A percentile compares a stretch with the other conserved stretches of the same genome.
These are phyloP conservation scores for Meyerozyma elateridarum DNA, from an alignment of 1,139 yeast species.

Conservation along the genomic window DNA sequence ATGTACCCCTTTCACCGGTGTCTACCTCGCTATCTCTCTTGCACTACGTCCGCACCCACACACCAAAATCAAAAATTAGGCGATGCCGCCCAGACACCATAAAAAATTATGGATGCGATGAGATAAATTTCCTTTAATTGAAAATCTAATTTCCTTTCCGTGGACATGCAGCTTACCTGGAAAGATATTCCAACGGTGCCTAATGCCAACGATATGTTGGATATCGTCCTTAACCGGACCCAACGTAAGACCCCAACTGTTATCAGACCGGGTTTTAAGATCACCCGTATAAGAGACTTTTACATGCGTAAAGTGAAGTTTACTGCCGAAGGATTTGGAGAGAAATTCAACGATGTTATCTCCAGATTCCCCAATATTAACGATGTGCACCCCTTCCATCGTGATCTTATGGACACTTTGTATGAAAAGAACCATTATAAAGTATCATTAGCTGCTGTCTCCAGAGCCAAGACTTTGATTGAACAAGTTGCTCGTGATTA, in stretches of 20 bases:
- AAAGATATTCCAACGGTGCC: conserved; percentile 97
- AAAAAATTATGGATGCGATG: conserved; percentile 5
- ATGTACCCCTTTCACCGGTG: background rate
- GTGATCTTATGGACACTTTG: conserved; percentile 95
- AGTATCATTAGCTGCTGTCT: conserved; percentile 92
- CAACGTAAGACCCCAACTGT: conserved; percentile 99
- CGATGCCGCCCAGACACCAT: conserved; percentile 4
- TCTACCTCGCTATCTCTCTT: background rate
- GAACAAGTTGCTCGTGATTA: conserved; percentile 97
- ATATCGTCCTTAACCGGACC: conserved; percentile 92
- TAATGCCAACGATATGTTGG: conserved; percentile 86
- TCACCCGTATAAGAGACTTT: conserved; percentile 94
- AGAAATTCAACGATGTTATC: conserved; percentile 80
- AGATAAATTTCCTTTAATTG: conserved; percentile 1
- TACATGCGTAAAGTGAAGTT: conserved; percentile 96
- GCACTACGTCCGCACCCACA: background rate
- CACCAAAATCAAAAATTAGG: conserved; percentile 1
- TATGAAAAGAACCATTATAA: conserved; percentile 98
- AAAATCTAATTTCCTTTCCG: too few relatives aligned
- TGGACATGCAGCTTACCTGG: conserved; percentile 89
- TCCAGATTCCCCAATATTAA: conserved; percentile 93
- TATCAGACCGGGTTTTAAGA: conserved; percentile 92
- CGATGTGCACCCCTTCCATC: conserved; percentile 97
- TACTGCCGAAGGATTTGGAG: conserved; percentile 93
- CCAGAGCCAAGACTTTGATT: conserved; percentile 87